Conservation (phyloP, 108 stramenopile species). For the Skeletonema potamos region DNA sequence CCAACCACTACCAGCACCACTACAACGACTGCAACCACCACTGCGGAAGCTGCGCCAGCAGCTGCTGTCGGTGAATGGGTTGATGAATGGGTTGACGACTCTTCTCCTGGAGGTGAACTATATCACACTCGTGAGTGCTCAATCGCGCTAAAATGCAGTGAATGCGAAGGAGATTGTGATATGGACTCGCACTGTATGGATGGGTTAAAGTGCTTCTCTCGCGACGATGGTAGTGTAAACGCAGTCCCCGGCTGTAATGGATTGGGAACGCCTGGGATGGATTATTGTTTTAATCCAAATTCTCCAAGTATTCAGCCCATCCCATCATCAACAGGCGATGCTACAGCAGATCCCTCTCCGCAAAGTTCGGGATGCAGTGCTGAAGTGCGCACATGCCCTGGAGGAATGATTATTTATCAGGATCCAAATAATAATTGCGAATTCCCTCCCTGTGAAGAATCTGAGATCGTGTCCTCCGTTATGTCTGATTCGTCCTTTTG, state of each 20-base stretch:
- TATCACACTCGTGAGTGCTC: slow-evolving; percentile 37
- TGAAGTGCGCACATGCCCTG: slow-evolving; percentile 27
- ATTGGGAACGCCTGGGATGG: slow-evolving; percentile 38
- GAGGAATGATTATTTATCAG: slow-evolving; percentile 23
- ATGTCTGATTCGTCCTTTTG: not conserved
- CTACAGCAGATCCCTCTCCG: not conserved
- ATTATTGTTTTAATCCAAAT: slow-evolving; percentile 41
- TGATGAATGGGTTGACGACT: not conserved
- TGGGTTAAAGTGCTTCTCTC: slow-evolving; percentile 29
- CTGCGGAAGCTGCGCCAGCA: not conserved
- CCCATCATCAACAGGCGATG: not conserved
- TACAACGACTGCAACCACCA: slow-evolving; percentile 8
- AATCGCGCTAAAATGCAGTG: slow-evolving; percentile 11
- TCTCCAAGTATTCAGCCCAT: slow-evolving; percentile 6
- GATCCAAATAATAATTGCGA: slow-evolving; percentile 42
- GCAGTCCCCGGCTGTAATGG: slow-evolving; percentile 31
- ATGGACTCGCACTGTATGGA: slow-evolving; percentile 23
- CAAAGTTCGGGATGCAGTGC: slow-evolving; percentile 27
- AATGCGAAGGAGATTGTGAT: slow-evolving; percentile 45
- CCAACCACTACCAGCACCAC: slow-evolving; percentile 22
- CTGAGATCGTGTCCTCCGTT: not conserved
- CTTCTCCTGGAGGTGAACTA: slow-evolving; percentile 4
- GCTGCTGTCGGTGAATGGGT: not conserved
- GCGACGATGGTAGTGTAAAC: slow-evolving; percentile 20
- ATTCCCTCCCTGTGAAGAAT: slow-evolving; percentile 35